Conservation (phyloP, 2,329 filamentous ascomycete species). For the Boeremia lycopersici region DNA sequence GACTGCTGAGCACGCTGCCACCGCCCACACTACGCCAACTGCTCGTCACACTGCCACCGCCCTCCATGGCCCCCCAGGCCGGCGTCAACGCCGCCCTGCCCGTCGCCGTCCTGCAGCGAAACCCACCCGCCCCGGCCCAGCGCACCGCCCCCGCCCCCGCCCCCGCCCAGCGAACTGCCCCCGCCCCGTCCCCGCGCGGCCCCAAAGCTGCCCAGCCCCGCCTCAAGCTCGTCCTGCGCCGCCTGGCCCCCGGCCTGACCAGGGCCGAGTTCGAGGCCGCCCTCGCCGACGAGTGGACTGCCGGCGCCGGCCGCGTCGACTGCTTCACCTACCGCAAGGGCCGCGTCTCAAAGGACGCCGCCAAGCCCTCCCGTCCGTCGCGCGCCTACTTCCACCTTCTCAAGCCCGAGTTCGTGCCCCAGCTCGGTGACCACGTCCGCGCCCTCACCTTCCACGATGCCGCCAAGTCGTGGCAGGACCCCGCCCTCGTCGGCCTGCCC, state of each 20-base stretch:
- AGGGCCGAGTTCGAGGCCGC: constrained; percentile 74
- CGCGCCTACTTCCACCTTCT: constrained; percentile 83
- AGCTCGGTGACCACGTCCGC: constrained; percentile 74
- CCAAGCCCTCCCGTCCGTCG: constrained; percentile 81
- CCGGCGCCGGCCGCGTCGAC: constrained; percentile 80
- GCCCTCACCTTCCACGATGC: constrained; percentile 78
- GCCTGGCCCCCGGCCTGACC: constrained; percentile 85
- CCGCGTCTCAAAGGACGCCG: constrained; percentile 79
- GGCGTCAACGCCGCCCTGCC: constrained; percentile 49
- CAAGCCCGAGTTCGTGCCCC: constrained; percentile 69
- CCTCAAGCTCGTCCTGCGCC: constrained; percentile 82
- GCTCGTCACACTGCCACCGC: not conserved
- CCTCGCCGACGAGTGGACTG: constrained; percentile 80
- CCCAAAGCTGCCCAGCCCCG: constrained; percentile 61
- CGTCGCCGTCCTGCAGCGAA: constrained; percentile 46
- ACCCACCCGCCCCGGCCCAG: constrained; percentile 34
- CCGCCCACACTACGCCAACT: not conserved
- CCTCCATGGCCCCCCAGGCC: constrained; percentile 37
- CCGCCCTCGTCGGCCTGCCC: constrained; percentile 77
- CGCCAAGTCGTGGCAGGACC: constrained; percentile 73
- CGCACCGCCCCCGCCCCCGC: constrained; percentile 37
- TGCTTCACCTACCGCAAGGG: constrained; percentile 76
- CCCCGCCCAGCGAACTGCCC: constrained; percentile 45
- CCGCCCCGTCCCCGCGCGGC: constrained; percentile 38
- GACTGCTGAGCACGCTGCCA: not conserved